Conservation (phyloP, 192 early-diverging fungal genomes). For the Neocallimastix lanati region DNA sequence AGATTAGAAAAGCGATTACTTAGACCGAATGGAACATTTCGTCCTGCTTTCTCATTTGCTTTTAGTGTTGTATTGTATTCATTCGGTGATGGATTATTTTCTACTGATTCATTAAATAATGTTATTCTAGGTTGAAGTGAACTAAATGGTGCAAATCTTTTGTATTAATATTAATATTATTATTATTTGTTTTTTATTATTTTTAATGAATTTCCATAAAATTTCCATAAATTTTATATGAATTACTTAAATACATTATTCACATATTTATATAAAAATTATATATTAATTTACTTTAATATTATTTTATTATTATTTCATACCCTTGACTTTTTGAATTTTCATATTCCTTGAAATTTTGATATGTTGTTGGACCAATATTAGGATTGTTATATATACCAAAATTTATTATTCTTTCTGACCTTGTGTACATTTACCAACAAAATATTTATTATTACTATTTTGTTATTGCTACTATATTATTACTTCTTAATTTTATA, state of each 20-base stretch:
- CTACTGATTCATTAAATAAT: background rate
- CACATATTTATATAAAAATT: no score
- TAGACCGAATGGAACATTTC: background rate
- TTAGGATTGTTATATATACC: background rate
- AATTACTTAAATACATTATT: no score
- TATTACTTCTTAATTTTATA: no score
- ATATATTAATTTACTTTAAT: no score
- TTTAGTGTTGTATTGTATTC: background rate
- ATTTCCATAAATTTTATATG: no score
- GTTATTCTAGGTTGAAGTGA: background rate
- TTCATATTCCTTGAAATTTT: background rate
- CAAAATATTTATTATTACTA: no score
- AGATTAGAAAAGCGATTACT: background rate
- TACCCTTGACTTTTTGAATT: background rate
- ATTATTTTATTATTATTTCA: background rate
- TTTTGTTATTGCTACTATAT: no score
- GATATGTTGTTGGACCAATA: background rate
- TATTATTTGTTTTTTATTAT: background rate
- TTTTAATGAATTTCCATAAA: no score
- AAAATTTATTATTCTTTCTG: background rate
- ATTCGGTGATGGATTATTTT: background rate
- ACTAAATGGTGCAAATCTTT: background rate
- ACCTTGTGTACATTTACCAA: background rate
- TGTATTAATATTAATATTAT: no score
- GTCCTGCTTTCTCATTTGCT: background rate